Evolutionary conservation across 805 yeast species (phyloP).

Genomic region (Schwanniomyces pseudopolymorphus): DNA sequence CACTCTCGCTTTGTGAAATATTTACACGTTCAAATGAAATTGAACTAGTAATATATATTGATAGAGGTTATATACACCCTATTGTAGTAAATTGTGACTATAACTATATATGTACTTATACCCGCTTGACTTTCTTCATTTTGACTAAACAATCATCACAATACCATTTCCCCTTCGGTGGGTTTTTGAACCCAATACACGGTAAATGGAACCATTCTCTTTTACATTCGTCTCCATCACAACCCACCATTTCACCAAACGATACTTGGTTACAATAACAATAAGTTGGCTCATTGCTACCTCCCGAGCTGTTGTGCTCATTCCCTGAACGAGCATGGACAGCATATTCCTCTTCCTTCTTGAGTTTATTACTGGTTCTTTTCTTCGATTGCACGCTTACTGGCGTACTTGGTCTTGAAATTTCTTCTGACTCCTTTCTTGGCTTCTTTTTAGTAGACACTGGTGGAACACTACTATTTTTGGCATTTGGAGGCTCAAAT

Average conservation of each 20-base stretch:
- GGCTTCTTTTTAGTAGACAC: constrained; percentile 15
- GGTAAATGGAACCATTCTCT: constrained; percentile 96
- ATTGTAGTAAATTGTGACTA: neutral
- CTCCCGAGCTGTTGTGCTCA: constrained; percentile 3
- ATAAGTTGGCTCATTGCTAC: constrained; percentile 68
- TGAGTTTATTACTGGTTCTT: constrained; percentile 17
- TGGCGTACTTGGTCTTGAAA: constrained; percentile 15
- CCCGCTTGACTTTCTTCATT: constrained; percentile 23
- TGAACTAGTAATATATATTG: neutral
- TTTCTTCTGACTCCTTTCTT: constrained; percentile 16
- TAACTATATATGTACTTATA: constrained; percentile 1
- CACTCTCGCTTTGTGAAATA: no score
- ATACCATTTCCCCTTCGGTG: constrained; percentile 66
- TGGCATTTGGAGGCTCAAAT: neutral
- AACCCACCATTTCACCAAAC: constrained; percentile 98
- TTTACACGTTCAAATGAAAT: no score
- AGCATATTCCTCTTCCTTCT: constrained; percentile 16
- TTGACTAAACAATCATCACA: constrained; percentile 43
- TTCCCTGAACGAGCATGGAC: constrained; percentile 1
- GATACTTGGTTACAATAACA: constrained; percentile 97
- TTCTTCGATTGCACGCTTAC: constrained; percentile 16
- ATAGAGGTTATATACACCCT: neutral
- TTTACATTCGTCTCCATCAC: constrained; percentile 91
- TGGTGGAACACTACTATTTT: neutral
- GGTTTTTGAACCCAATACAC: constrained; percentile 81